These are phyloP conservation scores for Crithidia fasciculata DNA, from an alignment of 208 protist genomes.

Conservation along the genomic window DNA sequence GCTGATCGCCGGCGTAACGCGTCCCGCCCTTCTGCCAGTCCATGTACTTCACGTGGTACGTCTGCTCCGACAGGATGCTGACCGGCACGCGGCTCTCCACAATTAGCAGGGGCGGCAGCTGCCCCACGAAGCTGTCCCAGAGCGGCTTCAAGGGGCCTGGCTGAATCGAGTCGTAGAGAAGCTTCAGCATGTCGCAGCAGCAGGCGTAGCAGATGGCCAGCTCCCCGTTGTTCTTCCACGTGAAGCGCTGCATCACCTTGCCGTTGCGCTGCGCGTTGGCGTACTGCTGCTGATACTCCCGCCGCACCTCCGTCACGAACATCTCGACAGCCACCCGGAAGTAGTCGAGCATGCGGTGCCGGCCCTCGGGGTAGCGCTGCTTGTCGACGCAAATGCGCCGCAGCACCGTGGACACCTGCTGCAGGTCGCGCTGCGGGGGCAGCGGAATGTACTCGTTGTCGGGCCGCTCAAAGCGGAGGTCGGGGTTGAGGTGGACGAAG, in stretches of 20 bases:
- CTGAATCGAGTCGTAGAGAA: constrained; percentile 70
- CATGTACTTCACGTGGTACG: constrained; percentile 84
- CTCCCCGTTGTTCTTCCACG: constrained; percentile 84
- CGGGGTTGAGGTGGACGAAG: constrained; percentile 61
- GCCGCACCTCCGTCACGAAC: constrained; percentile 70
- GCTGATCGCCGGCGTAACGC: constrained; percentile 72
- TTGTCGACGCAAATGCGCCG: constrained; percentile 53
- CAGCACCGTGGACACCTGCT: constrained; percentile 38
- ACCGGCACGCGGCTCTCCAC: constrained; percentile 62
- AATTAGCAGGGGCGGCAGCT: constrained; percentile 73
- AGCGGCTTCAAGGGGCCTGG: constrained; percentile 58
- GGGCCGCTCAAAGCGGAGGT: constrained; percentile 63
- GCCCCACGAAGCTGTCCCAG: constrained; percentile 68
- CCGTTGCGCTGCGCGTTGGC: constrained; percentile 43
- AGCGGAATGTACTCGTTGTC: constrained; percentile 81
- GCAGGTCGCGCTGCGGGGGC: constrained; percentile 33
- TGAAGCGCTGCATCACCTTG: constrained; percentile 53
- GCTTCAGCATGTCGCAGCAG: constrained; percentile 85
- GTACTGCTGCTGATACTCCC: constrained; percentile 69
- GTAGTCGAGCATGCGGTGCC: constrained; percentile 79
- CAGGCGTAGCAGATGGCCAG: constrained; percentile 87
- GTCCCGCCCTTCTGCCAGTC: constrained; percentile 91
- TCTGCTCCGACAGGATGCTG: constrained; percentile 57
- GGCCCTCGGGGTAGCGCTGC: constrained; percentile 62
- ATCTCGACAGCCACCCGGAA: constrained; percentile 80